A percentile compares a stretch with the other conserved stretches of the same genome.
phyloP scores from a whole-genome alignment of 768 basidiomycete species.

The Paxillus rubicundulus region DNA sequence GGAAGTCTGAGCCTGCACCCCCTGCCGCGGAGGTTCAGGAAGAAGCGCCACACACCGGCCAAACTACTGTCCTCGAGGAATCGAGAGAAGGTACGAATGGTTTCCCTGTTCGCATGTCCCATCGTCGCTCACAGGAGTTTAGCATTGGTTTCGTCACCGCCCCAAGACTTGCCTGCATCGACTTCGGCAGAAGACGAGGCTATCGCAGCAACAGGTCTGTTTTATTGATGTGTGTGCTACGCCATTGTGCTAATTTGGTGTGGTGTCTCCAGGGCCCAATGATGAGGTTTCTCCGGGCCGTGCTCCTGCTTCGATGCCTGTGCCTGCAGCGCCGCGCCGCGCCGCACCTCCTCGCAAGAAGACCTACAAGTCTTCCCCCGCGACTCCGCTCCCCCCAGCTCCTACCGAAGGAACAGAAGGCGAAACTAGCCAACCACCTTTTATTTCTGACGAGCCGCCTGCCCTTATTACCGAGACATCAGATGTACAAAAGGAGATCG shows the following conservation, averaged over 20 bases:
- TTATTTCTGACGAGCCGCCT: conserved; percentile 4
- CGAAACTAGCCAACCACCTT: conserved; percentile 1
- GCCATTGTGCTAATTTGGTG: conserved; percentile 7
- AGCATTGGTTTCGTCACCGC: conserved; percentile 16
- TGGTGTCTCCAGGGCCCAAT: conserved; percentile 15
- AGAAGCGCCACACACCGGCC: conserved; percentile 14
- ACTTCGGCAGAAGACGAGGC: conserved; percentile 3
- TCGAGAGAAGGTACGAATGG: conserved; percentile 19
- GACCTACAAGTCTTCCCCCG: conserved; percentile 48
- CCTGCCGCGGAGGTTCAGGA: conserved; percentile 22
- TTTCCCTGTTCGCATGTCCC: background rate
- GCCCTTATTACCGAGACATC: conserved; percentile 2
- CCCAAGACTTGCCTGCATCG: conserved; percentile 6
- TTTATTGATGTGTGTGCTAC: background rate
- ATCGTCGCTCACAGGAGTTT: conserved; percentile 5
- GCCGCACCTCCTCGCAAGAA: conserved; percentile 75
- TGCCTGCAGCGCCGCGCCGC: conserved; percentile 70
- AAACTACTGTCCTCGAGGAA: conserved; percentile 6
- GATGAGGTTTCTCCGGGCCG: conserved; percentile 34
- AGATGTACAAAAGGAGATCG: conserved; percentile 15
- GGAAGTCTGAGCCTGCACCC: conserved; percentile 24
- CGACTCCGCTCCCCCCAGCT: conserved; percentile 27
- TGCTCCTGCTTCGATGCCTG: conserved; percentile 61
- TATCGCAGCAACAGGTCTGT: conserved; percentile 18
- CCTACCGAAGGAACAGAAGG: conserved; percentile 18